These are phyloP conservation scores for Micractinium conductrix DNA, from an alignment of 139 green algal species.

Conservation along the genomic window DNA sequence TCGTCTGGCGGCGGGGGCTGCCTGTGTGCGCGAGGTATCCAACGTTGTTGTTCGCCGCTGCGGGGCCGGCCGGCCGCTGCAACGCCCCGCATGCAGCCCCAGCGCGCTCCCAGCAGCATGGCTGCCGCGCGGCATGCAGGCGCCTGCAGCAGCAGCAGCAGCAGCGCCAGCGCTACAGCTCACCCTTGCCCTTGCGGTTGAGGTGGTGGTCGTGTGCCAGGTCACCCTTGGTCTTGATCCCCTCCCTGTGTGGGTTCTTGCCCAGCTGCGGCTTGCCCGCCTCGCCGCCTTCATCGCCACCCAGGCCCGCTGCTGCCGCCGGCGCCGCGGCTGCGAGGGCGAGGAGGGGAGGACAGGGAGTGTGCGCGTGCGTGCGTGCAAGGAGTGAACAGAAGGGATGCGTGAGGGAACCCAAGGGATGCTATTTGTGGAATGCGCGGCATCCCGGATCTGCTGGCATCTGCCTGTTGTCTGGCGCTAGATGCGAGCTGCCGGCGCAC, in stretches of 20 bases:
- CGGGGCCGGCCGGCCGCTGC: too few species aligned
- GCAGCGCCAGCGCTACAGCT: not conserved
- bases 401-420: too few species aligned
- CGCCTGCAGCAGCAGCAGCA: too few species aligned
- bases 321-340: slow-evolving; percentile 9
- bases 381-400: not conserved
- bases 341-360: not conserved
- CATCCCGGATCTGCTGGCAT: too few species aligned
- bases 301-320: not conserved
- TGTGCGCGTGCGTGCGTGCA: not conserved
- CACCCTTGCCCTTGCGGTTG: slow-evolving; percentile 48
- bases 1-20: not conserved
- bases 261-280: slow-evolving; percentile 38
- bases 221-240: slow-evolving; percentile 42
- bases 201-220: slow-evolving; percentile 54
- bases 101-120: too few species aligned
- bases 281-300: not conserved
- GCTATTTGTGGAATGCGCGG: not conserved
- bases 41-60: too few species aligned
- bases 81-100: too few species aligned
- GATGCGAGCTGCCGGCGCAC: too few species aligned
- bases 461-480: too few species aligned
- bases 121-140: too few species aligned
- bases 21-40: too few species aligned
- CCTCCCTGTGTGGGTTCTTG: slow-evolving; percentile 41